Evolutionary conservation across 495 filamentous ascomycete genomes (phyloP).

Genomic region (Cercophora newfieldiana): DNA sequence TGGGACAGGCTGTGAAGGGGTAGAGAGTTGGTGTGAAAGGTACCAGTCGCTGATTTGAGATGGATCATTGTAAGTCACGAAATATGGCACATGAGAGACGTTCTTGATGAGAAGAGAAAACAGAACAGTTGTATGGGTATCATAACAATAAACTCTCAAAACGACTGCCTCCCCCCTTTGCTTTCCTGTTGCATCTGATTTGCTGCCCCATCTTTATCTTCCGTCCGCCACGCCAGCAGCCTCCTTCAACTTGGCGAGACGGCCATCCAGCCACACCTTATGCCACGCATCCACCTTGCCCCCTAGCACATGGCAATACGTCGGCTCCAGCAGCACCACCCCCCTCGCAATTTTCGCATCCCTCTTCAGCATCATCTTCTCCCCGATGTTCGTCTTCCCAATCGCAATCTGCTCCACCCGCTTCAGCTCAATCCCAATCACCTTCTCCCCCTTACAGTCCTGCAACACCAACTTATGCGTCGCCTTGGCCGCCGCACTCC

Average conservation of each 20-base stretch:
- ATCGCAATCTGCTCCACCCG: constrained; percentile 63
- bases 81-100: neutral
- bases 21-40: neutral
- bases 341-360: constrained; percentile 68
- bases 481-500: constrained; percentile 41
- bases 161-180: neutral
- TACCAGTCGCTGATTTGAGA: neutral
- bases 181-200: too few relatives aligned
- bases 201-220: too few relatives aligned
- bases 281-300: constrained; percentile 86
- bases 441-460: constrained; percentile 68
- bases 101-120: neutral
- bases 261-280: constrained; percentile 68
- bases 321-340: constrained; percentile 71
- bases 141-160: neutral
- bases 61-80: neutral
- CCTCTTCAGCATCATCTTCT: constrained; percentile 73
- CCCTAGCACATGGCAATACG: constrained; percentile 64
- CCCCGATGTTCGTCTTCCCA: constrained; percentile 69
- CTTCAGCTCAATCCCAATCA: constrained; percentile 73
- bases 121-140: constrained; percentile 17
- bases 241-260: constrained; percentile 67
- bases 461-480: constrained; percentile 83
- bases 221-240: constrained; percentile 48
- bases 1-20: constrained; percentile 33